Evolutionary conservation across 768 basidiomycete species (phyloP).

Genomic region (Rhodotorula sphaerocarpa): DNA sequence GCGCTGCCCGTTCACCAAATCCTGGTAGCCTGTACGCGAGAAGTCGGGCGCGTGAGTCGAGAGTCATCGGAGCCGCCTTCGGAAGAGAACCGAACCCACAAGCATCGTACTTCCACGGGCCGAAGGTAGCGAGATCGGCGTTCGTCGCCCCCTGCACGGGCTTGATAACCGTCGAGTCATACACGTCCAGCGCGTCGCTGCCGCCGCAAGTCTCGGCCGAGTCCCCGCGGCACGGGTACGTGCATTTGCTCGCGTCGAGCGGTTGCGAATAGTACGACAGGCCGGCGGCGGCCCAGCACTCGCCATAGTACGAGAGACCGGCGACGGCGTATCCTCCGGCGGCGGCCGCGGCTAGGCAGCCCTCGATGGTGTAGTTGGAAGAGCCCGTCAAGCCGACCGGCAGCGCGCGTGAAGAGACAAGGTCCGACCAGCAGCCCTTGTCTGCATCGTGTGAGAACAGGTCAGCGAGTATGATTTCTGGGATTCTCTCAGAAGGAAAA

Average conservation of each 20-base stretch:
- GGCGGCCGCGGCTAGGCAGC: slow-evolving; percentile 6
- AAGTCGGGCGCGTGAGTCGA: no score
- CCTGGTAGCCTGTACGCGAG: not conserved
- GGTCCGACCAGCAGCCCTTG: slow-evolving; percentile 19
- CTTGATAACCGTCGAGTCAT: not conserved
- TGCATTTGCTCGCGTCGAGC: not conserved
- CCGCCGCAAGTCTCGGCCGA: slow-evolving; percentile 21
- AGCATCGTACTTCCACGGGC: slow-evolving; percentile 9
- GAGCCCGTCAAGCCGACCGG: not conserved
- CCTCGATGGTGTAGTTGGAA: slow-evolving; percentile 5
- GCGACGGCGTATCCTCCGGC: slow-evolving; percentile 8
- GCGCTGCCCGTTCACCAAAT: slow-evolving; percentile 18
- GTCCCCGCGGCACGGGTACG: slow-evolving; percentile 8
- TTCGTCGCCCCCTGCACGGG: not conserved
- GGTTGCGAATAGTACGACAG: slow-evolving; percentile 1
- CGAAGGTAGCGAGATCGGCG: not conserved
- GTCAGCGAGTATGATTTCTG: not conserved
- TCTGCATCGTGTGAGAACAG: not conserved
- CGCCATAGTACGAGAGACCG: slow-evolving; percentile 18
- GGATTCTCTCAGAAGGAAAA: not conserved
- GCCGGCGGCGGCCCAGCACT: slow-evolving; percentile 16
- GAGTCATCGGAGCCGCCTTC: no score
- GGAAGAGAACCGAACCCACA: not conserved
- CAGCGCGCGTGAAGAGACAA: slow-evolving; percentile 15
- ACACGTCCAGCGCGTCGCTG: slow-evolving; percentile 13